Evolutionary conservation across 768 basidiomycete species (phyloP), one percentile per base, ranked within the genome.

Genomic region (Pleurotus salmoneostramineus): DNA sequence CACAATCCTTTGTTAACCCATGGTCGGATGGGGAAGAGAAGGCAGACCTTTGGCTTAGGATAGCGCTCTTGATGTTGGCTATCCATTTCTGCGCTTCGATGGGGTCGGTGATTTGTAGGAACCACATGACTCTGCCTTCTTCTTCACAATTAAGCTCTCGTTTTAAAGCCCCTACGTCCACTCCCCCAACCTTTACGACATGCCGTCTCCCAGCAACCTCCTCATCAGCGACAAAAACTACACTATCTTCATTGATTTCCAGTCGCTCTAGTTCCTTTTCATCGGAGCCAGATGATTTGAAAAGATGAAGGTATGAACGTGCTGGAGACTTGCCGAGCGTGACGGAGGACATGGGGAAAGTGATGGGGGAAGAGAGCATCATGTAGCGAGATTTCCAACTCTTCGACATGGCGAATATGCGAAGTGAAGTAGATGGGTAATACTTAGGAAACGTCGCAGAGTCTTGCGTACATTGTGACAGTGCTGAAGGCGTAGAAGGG

Each of bases 1-100:
- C 54, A 42, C 21, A 27, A 27, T 27, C 3, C 27, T 32, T 17
- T 40, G 7, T 55, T 55, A 55, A 40, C 27, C 12, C 17, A 51
- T n/a, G 15, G 51, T 12, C 44, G 10, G 17, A 44, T 37, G 37
- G 27, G 58, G 11, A 52, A 47, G 15, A n/a, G 27, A 14, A 32
- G 42, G 61, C 68, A 40, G 62, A 90, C 90, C 88, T 76, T 70
- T 89, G 89, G 11, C 79, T 79, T 35, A 93, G 75, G 48, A 93
- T 86, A 0, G 83, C 81, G 58, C 74, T 82, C 69, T 92, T 93
- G 63, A 93, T 88, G 21, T 78, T 77, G 4, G 81, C 75, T 59
- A 93, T 91, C 91, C 91, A 93, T 59, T 77, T 78, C 64, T 91
- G 88, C 8, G 87, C 82, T 65, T 88, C 87, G 1, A 65, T 67